Conservation (phyloP, 2,329 filamentous ascomycete species). For the Canariomyces notabilis region DNA sequence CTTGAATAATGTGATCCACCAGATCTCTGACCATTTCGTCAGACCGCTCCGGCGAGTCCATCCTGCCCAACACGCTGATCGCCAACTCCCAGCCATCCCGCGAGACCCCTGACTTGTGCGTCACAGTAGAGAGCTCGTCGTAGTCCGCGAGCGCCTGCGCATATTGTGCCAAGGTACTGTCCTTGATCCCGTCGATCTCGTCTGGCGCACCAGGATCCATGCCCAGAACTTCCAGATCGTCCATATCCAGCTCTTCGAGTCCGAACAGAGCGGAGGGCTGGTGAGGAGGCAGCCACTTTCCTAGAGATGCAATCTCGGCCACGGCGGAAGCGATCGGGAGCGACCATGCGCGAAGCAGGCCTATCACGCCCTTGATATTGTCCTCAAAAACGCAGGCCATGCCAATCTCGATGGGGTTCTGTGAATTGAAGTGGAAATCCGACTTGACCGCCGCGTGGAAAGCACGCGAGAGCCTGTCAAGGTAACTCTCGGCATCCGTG, state of each 20-base stretch:
- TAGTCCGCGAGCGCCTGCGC: slow-evolving; percentile 61
- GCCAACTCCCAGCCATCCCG: slow-evolving; percentile 86
- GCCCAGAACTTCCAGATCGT: slow-evolving; percentile 79
- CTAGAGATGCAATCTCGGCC: slow-evolving; percentile 77
- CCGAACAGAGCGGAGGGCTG: slow-evolving; percentile 48
- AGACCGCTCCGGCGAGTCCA: slow-evolving; percentile 68
- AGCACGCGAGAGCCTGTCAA: slow-evolving; percentile 65
- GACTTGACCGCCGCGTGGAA: slow-evolving; percentile 65
- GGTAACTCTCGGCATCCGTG: slow-evolving; percentile 61
- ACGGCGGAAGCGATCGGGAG: slow-evolving; percentile 71
- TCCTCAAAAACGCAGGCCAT: slow-evolving; percentile 79
- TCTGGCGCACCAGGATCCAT: slow-evolving; percentile 55
- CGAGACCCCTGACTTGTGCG: slow-evolving; percentile 30
- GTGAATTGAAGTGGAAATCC: slow-evolving; percentile 71
- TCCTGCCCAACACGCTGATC: slow-evolving; percentile 72
- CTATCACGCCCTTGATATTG: slow-evolving; percentile 70
- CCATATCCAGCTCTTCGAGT: slow-evolving; percentile 68
- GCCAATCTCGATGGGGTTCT: slow-evolving; percentile 72
- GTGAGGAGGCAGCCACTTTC: slow-evolving; percentile 70
- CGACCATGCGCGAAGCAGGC: slow-evolving; percentile 73
- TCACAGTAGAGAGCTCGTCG: slow-evolving; percentile 40
- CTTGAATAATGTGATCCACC: slow-evolving; percentile 59
- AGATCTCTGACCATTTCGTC: slow-evolving; percentile 70
- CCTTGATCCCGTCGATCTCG: slow-evolving; percentile 64
- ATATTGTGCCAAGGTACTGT: slow-evolving; percentile 73